These are phyloP conservation scores for Fusarium anthophilum DNA, from an alignment of 2,329 filamentous ascomycete species.

Conservation along the genomic window DNA sequence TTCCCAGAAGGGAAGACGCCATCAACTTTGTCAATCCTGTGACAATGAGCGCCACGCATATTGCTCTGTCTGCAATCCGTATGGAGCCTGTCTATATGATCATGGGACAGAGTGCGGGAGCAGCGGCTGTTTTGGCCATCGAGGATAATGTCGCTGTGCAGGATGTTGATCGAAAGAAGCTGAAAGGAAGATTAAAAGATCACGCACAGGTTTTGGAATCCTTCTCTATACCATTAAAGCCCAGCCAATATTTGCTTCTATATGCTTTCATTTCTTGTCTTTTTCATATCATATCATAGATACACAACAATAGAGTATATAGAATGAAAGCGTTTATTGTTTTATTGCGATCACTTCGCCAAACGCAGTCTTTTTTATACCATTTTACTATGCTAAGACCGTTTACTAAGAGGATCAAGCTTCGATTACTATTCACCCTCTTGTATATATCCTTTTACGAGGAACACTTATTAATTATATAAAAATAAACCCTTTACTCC, in stretches of 20 bases:
- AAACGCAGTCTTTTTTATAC: too few relatives aligned
- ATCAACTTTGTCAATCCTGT: slow-evolving; percentile 24
- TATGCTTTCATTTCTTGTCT: neutral
- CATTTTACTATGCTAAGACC: too few relatives aligned
- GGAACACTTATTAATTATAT: neutral
- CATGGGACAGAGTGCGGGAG: slow-evolving; percentile 17
- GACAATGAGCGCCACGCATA: slow-evolving; percentile 17
- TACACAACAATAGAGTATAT: neutral
- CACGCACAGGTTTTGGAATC: slow-evolving; percentile 15
- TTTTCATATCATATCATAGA: neutral
- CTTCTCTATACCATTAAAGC: neutral
- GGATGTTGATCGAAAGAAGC: slow-evolving; percentile 13
- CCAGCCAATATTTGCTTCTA: neutral
- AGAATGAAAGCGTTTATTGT: neutral
- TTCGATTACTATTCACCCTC: neutral
- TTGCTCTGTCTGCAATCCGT: slow-evolving; percentile 11
- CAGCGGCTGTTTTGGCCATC: slow-evolving; percentile 24
- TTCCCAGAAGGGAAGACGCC: neutral
- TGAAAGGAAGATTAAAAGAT: neutral
- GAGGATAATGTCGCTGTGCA: slow-evolving; percentile 22
- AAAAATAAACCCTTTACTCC: neutral
- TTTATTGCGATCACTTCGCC: neutral
- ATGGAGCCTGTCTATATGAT: slow-evolving; percentile 27
- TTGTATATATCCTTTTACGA: neutral
- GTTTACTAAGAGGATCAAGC: too few relatives aligned